phyloP scores from a whole-genome alignment of 805 yeast species.

The Candida ascalaphidarum region DNA sequence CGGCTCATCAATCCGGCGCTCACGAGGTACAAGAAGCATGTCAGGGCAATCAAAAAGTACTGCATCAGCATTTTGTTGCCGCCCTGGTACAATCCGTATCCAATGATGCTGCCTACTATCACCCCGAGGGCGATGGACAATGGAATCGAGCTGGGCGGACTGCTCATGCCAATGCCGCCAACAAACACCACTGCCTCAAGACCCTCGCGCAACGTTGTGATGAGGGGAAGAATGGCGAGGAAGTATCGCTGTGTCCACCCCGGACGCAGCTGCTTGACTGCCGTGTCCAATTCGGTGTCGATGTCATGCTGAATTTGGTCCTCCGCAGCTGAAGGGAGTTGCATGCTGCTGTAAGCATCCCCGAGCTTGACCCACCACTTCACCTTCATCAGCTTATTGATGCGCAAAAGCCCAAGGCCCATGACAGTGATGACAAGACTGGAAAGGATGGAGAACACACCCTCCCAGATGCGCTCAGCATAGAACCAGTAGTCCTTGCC shows the following conservation, averaged over 20 bases:
- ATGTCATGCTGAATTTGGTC: too few species aligned
- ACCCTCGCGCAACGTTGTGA: constrained; percentile 20
- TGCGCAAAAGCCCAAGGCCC: constrained; percentile 78
- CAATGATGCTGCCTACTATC: constrained; percentile 22
- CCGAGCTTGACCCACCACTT: constrained; percentile 52
- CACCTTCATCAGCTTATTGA: constrained; percentile 67
- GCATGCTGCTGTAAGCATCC: too few species aligned
- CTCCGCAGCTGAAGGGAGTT: too few species aligned
- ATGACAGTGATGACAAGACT: constrained; percentile 72
- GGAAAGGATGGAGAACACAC: constrained; percentile 69
- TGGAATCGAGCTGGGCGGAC: constrained; percentile 22
- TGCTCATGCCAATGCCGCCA: constrained; percentile 33
- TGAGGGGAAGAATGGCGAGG: constrained; percentile 17
- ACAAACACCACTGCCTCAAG: constrained; percentile 69
- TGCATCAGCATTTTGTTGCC: constrained; percentile 35
- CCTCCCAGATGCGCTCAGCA: constrained; percentile 89
- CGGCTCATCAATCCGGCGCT: constrained; percentile 37
- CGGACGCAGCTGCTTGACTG: constrained; percentile 1
- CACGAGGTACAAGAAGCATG: constrained; percentile 34
- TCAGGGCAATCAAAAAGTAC: constrained; percentile 28
- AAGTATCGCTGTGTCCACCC: constrained; percentile 15
- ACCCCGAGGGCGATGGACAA: constrained; percentile 20
- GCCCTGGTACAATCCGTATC: constrained; percentile 26
- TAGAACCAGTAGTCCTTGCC: constrained; percentile 84
- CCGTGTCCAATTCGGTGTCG: neutral